Percentiles rank a stretch among this genome's conserved stretches.
Conservation (phyloP, 345 rosid species). For the Dipteronia dyeriana region DNA sequence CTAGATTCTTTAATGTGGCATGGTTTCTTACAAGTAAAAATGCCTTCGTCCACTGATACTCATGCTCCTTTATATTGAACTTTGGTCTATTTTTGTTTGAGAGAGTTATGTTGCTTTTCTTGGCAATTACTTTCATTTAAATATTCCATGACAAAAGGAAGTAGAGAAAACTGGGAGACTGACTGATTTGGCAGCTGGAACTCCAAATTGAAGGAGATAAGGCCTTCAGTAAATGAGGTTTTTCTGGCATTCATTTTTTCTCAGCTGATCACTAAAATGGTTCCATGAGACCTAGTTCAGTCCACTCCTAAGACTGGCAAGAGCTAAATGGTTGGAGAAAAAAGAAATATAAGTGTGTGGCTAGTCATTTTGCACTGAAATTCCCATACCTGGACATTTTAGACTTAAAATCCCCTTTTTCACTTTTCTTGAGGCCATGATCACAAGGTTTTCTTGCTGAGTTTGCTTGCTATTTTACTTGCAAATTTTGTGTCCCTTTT, state of each 20-base stretch:
- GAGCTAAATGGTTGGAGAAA: background rate
- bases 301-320: background rate
- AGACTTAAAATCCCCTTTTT: background rate
- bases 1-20: background rate
- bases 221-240: background rate
- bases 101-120: background rate
- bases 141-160: background rate
- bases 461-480: background rate
- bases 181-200: background rate
- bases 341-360: background rate
- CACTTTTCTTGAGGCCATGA: background rate
- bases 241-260: background rate
- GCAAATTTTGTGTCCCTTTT: conserved; percentile 13
- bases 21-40: background rate
- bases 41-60: background rate
- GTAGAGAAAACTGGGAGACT: background rate
- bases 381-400: background rate
- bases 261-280: background rate
- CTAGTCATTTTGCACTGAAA: background rate
- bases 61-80: background rate
- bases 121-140: background rate
- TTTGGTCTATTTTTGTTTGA: background rate
- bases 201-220: background rate
- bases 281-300: background rate
- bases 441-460: conserved; percentile 4